Conservation (phyloP, 441 rosid species). For the Geranium incanum region DNA sequence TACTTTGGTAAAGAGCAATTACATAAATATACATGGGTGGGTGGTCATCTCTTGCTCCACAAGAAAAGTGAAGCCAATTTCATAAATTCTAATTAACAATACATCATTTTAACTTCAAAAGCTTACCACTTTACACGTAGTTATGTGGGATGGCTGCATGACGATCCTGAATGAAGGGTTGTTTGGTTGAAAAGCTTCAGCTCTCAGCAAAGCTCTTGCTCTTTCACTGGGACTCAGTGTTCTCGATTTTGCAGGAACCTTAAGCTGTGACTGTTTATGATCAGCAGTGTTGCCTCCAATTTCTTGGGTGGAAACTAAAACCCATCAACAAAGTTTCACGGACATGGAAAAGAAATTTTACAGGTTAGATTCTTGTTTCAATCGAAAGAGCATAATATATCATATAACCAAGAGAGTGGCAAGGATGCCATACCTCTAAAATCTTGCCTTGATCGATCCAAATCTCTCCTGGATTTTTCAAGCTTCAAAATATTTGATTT, state of each 20-base stretch:
- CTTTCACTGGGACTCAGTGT: slow-evolving; percentile 3
- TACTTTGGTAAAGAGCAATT: no score
- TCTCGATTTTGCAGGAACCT: not conserved
- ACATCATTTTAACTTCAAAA: not conserved
- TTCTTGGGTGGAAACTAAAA: not conserved
- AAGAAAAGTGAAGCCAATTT: slow-evolving; percentile 12
- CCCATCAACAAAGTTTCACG: not conserved
- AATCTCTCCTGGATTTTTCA: not conserved
- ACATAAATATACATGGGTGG: not conserved
- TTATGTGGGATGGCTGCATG: slow-evolving; percentile 24
- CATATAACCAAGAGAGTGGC: not conserved
- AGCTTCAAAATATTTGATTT: not conserved
- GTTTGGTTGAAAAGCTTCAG: slow-evolving; percentile 16
- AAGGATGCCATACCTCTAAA: not conserved
- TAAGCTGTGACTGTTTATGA: not conserved
- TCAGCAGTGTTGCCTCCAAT: not conserved
- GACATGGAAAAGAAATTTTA: not conserved
- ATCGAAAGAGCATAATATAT: not conserved
- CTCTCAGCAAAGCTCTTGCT: slow-evolving; percentile 17
- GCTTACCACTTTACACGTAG: slow-evolving; percentile 19
- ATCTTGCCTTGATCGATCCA: not conserved
- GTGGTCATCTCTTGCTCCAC: not conserved
- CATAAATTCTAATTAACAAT: not conserved
- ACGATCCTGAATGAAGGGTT: slow-evolving; percentile 19
- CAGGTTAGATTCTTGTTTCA: not conserved